These are phyloP conservation scores for Malus hybrid DNA, from an alignment of 331 rosid genomes.

Conservation along the genomic window DNA sequence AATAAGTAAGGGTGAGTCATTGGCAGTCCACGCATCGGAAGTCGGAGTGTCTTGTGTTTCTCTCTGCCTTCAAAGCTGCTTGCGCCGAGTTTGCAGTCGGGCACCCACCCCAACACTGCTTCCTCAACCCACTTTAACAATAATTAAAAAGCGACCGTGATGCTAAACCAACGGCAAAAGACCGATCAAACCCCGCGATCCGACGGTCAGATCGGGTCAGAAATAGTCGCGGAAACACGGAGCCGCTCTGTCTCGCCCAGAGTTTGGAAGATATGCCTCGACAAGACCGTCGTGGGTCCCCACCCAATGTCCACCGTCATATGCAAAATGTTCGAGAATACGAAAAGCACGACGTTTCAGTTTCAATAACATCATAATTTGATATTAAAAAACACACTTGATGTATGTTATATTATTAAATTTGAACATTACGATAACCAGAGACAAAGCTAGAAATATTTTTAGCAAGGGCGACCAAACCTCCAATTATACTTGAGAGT, in stretches of 20 bases:
- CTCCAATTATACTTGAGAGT: too few relatives aligned
- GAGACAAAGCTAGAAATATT: too few relatives aligned
- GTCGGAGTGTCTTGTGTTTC: neutral
- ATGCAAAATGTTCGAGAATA: too few relatives aligned
- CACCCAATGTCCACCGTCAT: neutral
- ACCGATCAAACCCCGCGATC: neutral
- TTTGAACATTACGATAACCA: too few relatives aligned
- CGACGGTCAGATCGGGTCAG: neutral
- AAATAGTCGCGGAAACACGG: constrained; percentile 51
- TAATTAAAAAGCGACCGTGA: neutral
- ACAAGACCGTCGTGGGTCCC: constrained; percentile 13
- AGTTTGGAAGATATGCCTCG: constrained; percentile 45
- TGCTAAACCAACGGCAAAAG: neutral
- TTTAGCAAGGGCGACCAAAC: too few relatives aligned
- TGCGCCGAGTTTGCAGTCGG: neutral
- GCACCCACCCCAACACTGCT: neutral
- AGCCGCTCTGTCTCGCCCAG: constrained; percentile 57
- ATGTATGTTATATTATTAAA: too few relatives aligned
- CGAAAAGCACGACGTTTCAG: too few relatives aligned
- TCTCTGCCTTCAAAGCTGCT: neutral
- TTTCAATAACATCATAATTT: too few relatives aligned
- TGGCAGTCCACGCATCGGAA: neutral
- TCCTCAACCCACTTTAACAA: neutral
- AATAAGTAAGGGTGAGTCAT: neutral
- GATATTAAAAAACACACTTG: too few relatives aligned